A percentile compares a stretch with the other conserved stretches of the same genome.
Conservation (phyloP, 1,139 yeast species). For the Yamadazyma taylorii region DNA sequence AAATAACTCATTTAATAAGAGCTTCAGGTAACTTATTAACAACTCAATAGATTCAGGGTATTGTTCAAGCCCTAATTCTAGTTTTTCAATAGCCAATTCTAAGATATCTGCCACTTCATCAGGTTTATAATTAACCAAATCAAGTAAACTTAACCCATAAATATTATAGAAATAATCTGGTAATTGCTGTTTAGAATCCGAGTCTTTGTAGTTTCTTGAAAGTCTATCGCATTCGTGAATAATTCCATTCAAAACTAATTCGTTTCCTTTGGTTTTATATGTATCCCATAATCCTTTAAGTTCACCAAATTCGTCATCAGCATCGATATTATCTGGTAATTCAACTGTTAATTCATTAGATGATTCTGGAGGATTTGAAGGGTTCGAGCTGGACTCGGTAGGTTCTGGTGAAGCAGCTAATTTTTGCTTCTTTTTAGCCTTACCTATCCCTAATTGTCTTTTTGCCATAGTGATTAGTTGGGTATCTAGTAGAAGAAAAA, state of each 20-base stretch:
- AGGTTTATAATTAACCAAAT: conserved; percentile 58
- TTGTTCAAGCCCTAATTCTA: conserved; percentile 56
- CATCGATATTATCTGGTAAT: conserved; percentile 66
- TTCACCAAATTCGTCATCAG: conserved; percentile 77
- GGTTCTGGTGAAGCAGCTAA: conserved; percentile 13
- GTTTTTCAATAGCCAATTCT: conserved; percentile 71
- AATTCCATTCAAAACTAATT: conserved; percentile 73
- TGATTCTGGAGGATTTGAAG: conserved; percentile 16
- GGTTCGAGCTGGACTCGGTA: conserved; percentile 17
- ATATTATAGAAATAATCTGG: conserved; percentile 68
- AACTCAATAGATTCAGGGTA: conserved; percentile 31
- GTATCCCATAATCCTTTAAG: conserved; percentile 69
- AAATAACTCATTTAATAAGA: conserved; percentile 1
- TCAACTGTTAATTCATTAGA: conserved; percentile 64
- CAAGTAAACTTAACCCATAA: conserved; percentile 72
- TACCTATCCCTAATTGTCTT: conserved; percentile 85
- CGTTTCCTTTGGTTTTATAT: conserved; percentile 55
- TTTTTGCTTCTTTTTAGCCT: conserved; percentile 55
- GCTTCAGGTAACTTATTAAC: background rate
- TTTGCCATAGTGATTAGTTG: conserved; percentile 45
- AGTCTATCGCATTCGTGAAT: conserved; percentile 89
- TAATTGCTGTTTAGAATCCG: conserved; percentile 27
- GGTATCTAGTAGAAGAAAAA: too few species aligned
- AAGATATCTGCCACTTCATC: conserved; percentile 35
- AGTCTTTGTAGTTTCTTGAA: conserved; percentile 43